Evolutionary conservation across 2,329 filamentous ascomycete genomes (phyloP).

Genomic region (Capronia americana): DNA sequence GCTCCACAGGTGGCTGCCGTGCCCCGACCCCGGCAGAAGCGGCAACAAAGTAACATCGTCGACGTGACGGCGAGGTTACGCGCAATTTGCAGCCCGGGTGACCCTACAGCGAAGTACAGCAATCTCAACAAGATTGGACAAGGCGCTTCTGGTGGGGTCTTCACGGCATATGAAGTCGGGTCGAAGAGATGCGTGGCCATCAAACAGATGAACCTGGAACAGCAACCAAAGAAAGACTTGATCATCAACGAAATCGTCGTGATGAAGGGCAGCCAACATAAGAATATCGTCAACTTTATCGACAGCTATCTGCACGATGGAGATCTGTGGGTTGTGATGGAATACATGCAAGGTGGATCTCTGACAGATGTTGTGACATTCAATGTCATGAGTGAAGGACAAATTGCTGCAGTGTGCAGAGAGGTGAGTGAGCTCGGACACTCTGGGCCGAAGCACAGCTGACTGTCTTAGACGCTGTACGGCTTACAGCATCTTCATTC

Average conservation of each 20-base stretch:
- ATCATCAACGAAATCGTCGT: slow-evolving; percentile 99
- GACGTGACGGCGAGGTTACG: slow-evolving; percentile 85
- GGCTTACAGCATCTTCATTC: slow-evolving; percentile 95
- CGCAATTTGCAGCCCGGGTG: slow-evolving; percentile 86
- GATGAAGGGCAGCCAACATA: slow-evolving; percentile 98
- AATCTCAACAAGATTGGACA: slow-evolving; percentile 95
- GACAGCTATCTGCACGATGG: slow-evolving; percentile 90
- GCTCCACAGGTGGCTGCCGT: slow-evolving; percentile 48
- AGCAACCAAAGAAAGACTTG: slow-evolving; percentile 97
- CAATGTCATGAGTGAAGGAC: slow-evolving; percentile 98
- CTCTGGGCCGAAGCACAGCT: slow-evolving; percentile 10
- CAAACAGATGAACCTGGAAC: slow-evolving; percentile 99
- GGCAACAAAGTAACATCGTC: slow-evolving; percentile 75
- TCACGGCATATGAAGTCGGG: slow-evolving; percentile 82
- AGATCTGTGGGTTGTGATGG: slow-evolving; percentile 99
- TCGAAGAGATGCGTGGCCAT: slow-evolving; percentile 92
- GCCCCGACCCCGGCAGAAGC: slow-evolving; percentile 67
- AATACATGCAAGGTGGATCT: slow-evolving; percentile 98
- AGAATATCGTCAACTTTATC: slow-evolving; percentile 99
- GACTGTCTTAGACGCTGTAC: slow-evolving; percentile 69
- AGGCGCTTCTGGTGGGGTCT: slow-evolving; percentile 95
- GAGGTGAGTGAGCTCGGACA: slow-evolving; percentile 62
- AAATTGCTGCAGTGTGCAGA: slow-evolving; percentile 93
- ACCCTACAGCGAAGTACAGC: slow-evolving; percentile 86
- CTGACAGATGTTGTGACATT: slow-evolving; percentile 98